These are phyloP conservation scores for Adiantum capillusveneris DNA, from an alignment of 75 land plant species.

Conservation along the genomic window DNA sequence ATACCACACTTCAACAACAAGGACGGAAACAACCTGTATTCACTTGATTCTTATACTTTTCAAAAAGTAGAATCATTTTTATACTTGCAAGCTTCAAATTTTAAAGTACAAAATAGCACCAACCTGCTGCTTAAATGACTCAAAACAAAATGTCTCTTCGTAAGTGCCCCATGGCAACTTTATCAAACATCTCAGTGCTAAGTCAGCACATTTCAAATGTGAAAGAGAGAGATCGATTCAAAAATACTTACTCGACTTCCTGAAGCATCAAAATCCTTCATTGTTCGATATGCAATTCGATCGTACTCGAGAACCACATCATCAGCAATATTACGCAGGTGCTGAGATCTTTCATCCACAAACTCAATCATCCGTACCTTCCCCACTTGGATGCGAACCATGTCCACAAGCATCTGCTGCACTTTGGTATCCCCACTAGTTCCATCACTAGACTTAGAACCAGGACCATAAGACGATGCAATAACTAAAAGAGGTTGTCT, in stretches of 20 bases:
- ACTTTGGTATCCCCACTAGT: constrained; percentile 21
- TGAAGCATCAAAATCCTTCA: constrained; percentile 33
- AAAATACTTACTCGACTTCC: constrained; percentile 23
- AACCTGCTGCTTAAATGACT: no score
- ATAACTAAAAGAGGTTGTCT: not conserved
- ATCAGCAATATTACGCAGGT: constrained; percentile 21
- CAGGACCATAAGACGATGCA: not conserved
- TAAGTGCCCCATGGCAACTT: no score
- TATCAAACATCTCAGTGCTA: no score
- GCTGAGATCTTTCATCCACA: constrained; percentile 28
- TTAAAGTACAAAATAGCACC: no score
- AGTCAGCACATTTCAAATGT: no score
- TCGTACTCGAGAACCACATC: constrained; percentile 17
- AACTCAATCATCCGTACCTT: constrained; percentile 27
- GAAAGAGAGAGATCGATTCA: no score
- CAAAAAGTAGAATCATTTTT: no score
- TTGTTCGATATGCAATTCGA: constrained; percentile 30
- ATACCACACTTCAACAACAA: no score
- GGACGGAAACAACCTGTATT: no score
- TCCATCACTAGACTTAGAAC: constrained; percentile 10
- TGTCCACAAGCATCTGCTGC: constrained; percentile 32
- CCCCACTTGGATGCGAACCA: constrained; percentile 32
- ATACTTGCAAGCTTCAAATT: no score
- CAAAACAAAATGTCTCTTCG: no score
- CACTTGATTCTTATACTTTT: no score